Base-by-base conservation (phyloP, 176 grass and related monocot genomes). In the Rhynchospora tenuis region DNA sequence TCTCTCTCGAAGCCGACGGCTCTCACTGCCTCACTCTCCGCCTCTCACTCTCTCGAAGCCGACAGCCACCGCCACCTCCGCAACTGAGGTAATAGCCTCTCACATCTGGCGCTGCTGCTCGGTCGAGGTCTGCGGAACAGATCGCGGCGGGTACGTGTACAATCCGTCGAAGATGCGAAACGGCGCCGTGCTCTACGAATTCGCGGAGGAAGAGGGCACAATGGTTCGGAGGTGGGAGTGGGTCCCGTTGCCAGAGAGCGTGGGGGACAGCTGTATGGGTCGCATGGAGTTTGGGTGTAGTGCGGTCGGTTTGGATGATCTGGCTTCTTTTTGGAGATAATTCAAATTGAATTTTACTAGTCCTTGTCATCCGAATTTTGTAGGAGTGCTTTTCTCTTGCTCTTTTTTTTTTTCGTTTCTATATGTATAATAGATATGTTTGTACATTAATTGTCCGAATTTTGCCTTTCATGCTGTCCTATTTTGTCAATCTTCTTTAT, bases 131-230 rank as follows among this genome's bases (percentile, higher is more conserved):
- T 82, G 91, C 91, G 87, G 93, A 65, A 84, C 64, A 65, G 83
- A 79, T 61, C 22, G 72, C 0, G 91, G 86, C n/a, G 96, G 93
- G 0, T 99, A 99, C 79, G 86, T 99, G 66, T 99, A 93, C 88
- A 99, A 99, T 83, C 83, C 89, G 64, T 84, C 88, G 16, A 85
- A 91, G 76, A 86, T 83, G 80, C 23, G 23, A 52, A 88, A 88
- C 71, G 93, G 93, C 48, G 88, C 86, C 52, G 93, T 91, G 87
- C 84, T 90, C 0, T 94, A 94, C 87, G 89, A 92, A 81, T 85
- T 89, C 2, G 65, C 16, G 13, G 31, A 75, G 67, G 14, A 20
- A 1, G 19, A 33, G 12, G 80, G 27, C 0, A 74, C 10, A 23
- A 61, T 59, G 6, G 80, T 92, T 24, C 58, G 83, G 83, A 85